phyloP scores from a whole-genome alignment of 192 early-diverging fungal species.

The Rhizoclosmatium globosum region DNA sequence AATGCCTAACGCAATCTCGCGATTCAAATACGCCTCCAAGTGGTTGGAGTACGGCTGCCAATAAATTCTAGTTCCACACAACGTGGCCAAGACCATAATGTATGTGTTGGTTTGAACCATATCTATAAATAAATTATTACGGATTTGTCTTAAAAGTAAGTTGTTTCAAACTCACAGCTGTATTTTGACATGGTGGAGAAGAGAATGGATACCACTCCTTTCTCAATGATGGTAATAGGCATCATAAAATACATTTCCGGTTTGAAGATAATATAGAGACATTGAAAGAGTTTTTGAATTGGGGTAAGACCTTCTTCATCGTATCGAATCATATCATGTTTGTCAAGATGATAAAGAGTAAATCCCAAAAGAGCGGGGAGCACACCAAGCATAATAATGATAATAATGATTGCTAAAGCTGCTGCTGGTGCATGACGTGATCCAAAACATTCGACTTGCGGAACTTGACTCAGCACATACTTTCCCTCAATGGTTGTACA shows the following conservation, averaged over 20 bases:
- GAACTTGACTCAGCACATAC: too few species aligned
- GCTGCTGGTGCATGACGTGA: background rate
- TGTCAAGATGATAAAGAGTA: background rate
- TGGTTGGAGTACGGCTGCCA: slow-evolving; percentile 11
- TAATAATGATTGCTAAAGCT: slow-evolving; percentile 19
- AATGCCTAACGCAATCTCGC: slow-evolving; percentile 2
- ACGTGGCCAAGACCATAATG: background rate
- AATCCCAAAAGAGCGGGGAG: background rate
- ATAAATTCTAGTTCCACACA: slow-evolving; percentile 5
- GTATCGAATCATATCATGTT: background rate
- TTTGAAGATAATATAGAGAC: slow-evolving; percentile 25
- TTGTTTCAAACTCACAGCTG: background rate
- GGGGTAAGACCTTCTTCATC: background rate
- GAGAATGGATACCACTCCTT: slow-evolving; percentile 6
- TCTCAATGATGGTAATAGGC: slow-evolving; percentile 19
- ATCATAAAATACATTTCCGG: slow-evolving; percentile 18
- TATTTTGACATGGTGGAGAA: slow-evolving; percentile 16
- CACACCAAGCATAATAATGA: slow-evolving; percentile 4
- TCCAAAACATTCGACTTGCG: slow-evolving; percentile 7
- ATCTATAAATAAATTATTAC: background rate
- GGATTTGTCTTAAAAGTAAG: background rate
- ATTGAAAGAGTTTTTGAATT: slow-evolving; percentile 2
- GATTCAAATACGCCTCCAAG: slow-evolving; percentile 29
- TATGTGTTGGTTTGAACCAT: background rate
- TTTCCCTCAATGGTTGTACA: too few species aligned